Percentiles rank a stretch among this genome's conserved stretches.
phyloP scores from a whole-genome alignment of 257 asterid species.

The Solanum dulcamara region DNA sequence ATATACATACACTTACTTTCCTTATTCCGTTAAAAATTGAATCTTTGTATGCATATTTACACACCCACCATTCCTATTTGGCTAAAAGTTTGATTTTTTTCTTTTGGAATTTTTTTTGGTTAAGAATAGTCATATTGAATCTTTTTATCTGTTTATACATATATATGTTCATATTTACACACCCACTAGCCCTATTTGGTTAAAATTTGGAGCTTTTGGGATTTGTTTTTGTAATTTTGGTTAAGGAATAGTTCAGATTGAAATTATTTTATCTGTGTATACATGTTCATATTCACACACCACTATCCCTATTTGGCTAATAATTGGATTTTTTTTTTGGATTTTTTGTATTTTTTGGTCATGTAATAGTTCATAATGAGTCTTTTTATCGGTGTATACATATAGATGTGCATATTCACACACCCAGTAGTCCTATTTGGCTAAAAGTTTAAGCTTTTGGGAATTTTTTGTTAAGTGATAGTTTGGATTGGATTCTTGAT shows the following conservation, averaged over 20 bases:
- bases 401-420: background rate
- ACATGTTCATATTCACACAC: background rate
- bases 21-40: background rate
- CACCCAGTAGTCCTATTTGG: background rate
- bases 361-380: background rate
- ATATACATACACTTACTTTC: background rate
- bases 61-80: background rate
- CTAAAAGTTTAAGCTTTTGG: background rate
- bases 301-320: background rate
- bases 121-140: background rate
- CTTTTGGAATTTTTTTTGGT: background rate
- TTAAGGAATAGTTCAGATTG: background rate
- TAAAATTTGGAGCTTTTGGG: background rate
- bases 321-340: background rate
- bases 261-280: background rate
- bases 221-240: background rate
- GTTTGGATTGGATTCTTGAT: slow-evolving; percentile 1
- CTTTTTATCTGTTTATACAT: background rate
- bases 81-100: background rate
- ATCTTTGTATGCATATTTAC: background rate
- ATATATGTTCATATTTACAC: background rate
- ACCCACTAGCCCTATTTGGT: background rate
- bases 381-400: background rate
- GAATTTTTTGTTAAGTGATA: background rate
- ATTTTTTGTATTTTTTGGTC: background rate